Conservation (phyloP, 306 rosid species). For the Castanea crenata region DNA sequence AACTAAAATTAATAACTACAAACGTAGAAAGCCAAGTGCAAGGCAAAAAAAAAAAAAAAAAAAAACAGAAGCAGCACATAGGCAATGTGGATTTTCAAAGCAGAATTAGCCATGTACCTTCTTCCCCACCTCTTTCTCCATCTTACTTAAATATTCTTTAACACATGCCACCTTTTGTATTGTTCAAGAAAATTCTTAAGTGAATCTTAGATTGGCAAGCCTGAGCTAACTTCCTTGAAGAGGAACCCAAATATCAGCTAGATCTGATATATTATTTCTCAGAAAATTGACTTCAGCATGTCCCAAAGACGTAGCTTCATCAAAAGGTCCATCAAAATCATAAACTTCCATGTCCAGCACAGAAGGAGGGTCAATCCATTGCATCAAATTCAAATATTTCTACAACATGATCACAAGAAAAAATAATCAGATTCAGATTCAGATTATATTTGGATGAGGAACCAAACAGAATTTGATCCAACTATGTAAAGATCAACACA, state of each 20-base stretch:
- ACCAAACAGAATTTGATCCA: conserved; percentile 2
- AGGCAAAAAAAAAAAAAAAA: background rate
- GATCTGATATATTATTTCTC: conserved; percentile 77
- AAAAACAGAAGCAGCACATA: conserved; percentile 8
- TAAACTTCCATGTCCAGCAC: conserved; percentile 76
- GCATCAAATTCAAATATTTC: conserved; percentile 99
- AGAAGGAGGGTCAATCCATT: conserved; percentile 90
- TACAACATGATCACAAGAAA: conserved; percentile 30
- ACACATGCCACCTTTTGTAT: conserved; percentile 75
- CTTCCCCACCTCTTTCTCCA: conserved; percentile 99
- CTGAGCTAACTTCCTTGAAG: conserved; percentile 82
- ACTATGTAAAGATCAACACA: background rate
- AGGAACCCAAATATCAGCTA: conserved; percentile 88
- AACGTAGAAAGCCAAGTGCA: conserved; percentile 18
- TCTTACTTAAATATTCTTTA: conserved; percentile 74
- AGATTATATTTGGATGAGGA: background rate
- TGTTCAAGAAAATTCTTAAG: conserved; percentile 80
- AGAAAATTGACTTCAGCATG: conserved; percentile 76
- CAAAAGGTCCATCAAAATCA: conserved; percentile 95
- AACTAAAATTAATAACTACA: conserved; percentile 13
- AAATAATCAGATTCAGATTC: conserved; percentile 12
- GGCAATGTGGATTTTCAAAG: conserved; percentile 12
- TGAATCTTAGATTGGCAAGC: conserved; percentile 83
- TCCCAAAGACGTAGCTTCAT: conserved; percentile 76
- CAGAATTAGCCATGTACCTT: conserved; percentile 55